Conservation (phyloP, 257 asterid species). For the Salvia rosmarinus region DNA sequence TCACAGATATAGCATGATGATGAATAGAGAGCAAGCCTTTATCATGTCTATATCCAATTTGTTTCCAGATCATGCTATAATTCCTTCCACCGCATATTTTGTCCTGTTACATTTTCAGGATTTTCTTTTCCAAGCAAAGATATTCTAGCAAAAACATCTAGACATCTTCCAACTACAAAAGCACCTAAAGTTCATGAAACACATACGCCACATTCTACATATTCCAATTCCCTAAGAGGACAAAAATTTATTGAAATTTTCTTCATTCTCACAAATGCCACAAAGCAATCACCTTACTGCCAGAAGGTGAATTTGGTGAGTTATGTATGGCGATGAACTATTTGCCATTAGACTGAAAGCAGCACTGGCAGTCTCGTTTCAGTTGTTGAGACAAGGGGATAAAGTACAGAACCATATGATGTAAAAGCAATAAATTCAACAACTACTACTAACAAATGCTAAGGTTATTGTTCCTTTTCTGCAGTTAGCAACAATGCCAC, state of each 20-base stretch:
- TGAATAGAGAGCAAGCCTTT: conserved; percentile 9
- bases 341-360: no score
- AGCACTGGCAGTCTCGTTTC: neutral
- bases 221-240: neutral
- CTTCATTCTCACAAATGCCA: neutral
- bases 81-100: neutral
- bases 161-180: neutral
- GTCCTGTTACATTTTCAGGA: neutral
- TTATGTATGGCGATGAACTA: neutral
- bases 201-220: neutral
- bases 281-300: neutral
- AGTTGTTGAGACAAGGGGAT: neutral
- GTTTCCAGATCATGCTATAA: neutral
- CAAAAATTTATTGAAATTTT: neutral
- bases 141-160: neutral
- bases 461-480: neutral
- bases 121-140: neutral
- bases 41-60: neutral
- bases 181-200: conserved; percentile 8
- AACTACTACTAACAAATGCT: conserved; percentile 5
- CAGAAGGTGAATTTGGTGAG: conserved; percentile 13
- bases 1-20: neutral
- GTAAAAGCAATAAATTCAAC: neutral
- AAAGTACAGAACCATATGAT: conserved; percentile 7
- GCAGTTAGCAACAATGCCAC: neutral